Percentiles rank a stretch among this genome's conserved stretches.
Conservation (phyloP, 305 asterid species). For the Plantago coronopus region DNA sequence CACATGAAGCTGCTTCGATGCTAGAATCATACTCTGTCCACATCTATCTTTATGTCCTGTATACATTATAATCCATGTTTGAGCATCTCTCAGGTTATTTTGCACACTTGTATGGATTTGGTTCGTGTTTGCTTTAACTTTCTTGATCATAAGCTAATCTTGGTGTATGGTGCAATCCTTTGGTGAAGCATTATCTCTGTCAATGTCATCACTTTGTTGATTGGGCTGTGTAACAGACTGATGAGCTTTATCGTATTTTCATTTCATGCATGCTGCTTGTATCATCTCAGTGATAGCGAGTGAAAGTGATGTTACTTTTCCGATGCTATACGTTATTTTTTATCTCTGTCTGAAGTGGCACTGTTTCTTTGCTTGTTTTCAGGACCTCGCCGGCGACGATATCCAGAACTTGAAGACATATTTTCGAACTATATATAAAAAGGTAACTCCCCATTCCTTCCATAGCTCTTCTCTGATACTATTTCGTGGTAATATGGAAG, state of each 20-base stretch:
- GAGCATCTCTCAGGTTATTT: too few relatives aligned
- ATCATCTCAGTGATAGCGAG: slow-evolving; percentile 4
- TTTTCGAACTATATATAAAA: slow-evolving; percentile 67
- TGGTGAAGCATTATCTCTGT: too few relatives aligned
- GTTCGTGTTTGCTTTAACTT: too few relatives aligned
- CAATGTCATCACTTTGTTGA: neutral
- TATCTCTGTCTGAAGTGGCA: slow-evolving; percentile 2
- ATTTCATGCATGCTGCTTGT: neutral
- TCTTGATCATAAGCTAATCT: too few relatives aligned
- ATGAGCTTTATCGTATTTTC: slow-evolving; percentile 1
- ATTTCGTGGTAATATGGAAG: slow-evolving; percentile 16
- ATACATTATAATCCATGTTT: too few relatives aligned
- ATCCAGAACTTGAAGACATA: slow-evolving; percentile 64
- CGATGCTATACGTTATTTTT: neutral
- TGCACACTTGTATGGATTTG: too few relatives aligned
- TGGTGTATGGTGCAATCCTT: too few relatives aligned
- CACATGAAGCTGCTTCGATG: too few relatives aligned
- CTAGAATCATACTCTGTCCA: too few relatives aligned
- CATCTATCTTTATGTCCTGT: too few relatives aligned
- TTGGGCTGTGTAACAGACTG: neutral
- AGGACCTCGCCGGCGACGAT: slow-evolving; percentile 85
- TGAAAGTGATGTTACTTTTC: slow-evolving; percentile 7
- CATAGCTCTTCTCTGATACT: slow-evolving; percentile 4
- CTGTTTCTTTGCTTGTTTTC: slow-evolving; percentile 26
- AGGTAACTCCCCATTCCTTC: slow-evolving; percentile 36